Base-by-base conservation (phyloP, 768 basidiomycete species). In the Rhizopogon roseolus region DNA sequence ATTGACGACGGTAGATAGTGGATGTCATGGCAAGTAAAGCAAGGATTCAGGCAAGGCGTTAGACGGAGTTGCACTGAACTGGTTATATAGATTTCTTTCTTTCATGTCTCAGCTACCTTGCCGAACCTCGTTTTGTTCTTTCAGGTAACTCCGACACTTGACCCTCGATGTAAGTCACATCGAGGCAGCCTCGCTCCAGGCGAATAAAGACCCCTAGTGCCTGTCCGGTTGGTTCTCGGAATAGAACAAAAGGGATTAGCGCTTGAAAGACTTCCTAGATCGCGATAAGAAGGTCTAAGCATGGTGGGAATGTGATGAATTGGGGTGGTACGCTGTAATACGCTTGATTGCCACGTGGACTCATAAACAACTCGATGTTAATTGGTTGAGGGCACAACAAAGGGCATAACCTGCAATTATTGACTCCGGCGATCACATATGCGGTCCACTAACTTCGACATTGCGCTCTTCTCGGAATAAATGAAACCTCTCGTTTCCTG, bases 61-160 rank as follows among this genome's bases (percentile, higher is more conserved):
- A 36, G 46, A 49, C 11, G 14, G 46, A 49, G 27, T 52, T 40
- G 29, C 36, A 50, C 53, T 19, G 39, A 19, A 28, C 6, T 32
- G 38, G 56, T 62, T 71, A 69, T 67, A 69, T 69, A 69, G 64
- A 62, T 67, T 59, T 59, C 58, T 69, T 71, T 69, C 68, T 69
- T 69, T 71, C 68, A 69, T 69, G 68, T 64, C 66, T 71, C 64
- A 67, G 62, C 60, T 63, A 56, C 66, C 67, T 67, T 71, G 69
- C 68, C 69, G 69, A 71, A 66, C 67, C 67, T 70, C 69, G 71
- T 69, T 70, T 71, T 68, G 64, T 71, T 69, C 62, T 69, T 69
- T 71, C 62, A 69, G 62, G 58, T 68, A 69, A 69, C 69, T 69
- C 67, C 67, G 67, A 69, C 69, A 61, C 50, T 58, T 55, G 61